These are phyloP conservation scores for Hypoxylon lenormandii DNA, from an alignment of 495 filamentous ascomycete genomes.

Conservation along the genomic window DNA sequence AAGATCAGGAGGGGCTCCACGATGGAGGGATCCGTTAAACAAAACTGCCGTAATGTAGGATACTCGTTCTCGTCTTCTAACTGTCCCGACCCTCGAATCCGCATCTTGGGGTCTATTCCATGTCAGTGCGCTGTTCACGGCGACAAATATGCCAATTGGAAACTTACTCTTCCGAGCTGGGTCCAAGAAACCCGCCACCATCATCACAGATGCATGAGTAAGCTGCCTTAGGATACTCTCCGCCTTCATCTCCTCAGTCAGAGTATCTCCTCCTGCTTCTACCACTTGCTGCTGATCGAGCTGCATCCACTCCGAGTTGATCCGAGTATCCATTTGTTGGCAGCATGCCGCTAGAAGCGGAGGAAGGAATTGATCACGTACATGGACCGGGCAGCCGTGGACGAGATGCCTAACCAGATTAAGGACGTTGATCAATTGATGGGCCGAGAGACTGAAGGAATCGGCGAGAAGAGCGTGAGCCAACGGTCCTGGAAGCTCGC, in stretches of 20 bases:
- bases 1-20: slow-evolving; percentile 90
- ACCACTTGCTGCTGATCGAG: slow-evolving; percentile 68
- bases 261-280: slow-evolving; percentile 69
- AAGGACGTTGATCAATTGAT: slow-evolving; percentile 90
- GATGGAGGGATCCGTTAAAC: slow-evolving; percentile 79
- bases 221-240: slow-evolving; percentile 96
- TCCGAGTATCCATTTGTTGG: slow-evolving; percentile 84
- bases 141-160: not conserved
- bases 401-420: slow-evolving; percentile 88
- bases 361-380: slow-evolving; percentile 83
- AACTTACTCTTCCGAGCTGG: slow-evolving; percentile 70
- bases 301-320: slow-evolving; percentile 85
- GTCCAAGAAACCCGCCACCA: slow-evolving; percentile 88
- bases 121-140: slow-evolving; percentile 4
- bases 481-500: slow-evolving; percentile 84
- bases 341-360: slow-evolving; percentile 86
- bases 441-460: slow-evolving; percentile 84
- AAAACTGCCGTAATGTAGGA: slow-evolving; percentile 77
- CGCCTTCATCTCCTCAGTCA: slow-evolving; percentile 96
- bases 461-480: slow-evolving; percentile 86
- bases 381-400: slow-evolving; percentile 84
- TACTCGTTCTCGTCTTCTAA: slow-evolving; percentile 43
- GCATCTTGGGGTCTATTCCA: slow-evolving; percentile 22
- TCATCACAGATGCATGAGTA: slow-evolving; percentile 88
- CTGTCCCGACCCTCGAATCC: not conserved